Evolutionary conservation across 2,329 filamentous ascomycete species (phyloP).

Genomic region (Colletotrichum coccodes): DNA sequence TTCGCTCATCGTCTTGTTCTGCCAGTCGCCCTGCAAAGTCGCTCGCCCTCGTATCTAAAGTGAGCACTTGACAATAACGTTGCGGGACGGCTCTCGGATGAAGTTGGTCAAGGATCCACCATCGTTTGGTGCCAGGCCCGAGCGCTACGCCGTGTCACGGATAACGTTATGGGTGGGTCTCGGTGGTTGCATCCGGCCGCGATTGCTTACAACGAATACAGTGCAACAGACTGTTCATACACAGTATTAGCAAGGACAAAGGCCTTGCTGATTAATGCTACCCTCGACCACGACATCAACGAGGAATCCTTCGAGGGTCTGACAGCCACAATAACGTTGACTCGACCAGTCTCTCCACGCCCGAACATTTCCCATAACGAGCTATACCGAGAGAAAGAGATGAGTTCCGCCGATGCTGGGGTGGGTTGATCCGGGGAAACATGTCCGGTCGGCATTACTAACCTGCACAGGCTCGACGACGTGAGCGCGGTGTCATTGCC

Average conservation of each 20-base stretch:
- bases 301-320: too few relatives aligned
- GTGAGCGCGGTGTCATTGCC: slow-evolving; percentile 35
- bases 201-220: not conserved
- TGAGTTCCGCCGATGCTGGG: slow-evolving; percentile 1
- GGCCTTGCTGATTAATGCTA: slow-evolving; percentile 11
- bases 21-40: too few relatives aligned
- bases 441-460: not conserved
- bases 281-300: not conserved
- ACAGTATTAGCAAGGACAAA: not conserved
- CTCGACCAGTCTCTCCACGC: not conserved
- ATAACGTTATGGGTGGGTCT: slow-evolving; percentile 6
- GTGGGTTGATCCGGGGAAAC: not conserved
- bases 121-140: not conserved
- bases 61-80: not conserved
- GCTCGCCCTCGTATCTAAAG: too few relatives aligned
- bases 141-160: not conserved
- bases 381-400: not conserved
- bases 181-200: not conserved
- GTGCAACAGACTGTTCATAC: not conserved
- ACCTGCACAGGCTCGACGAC: slow-evolving; percentile 4
- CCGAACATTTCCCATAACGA: not conserved
- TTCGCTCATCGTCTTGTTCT: too few relatives aligned
- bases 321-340: not conserved
- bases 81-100: not conserved
- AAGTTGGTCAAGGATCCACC: not conserved